These are phyloP conservation scores for Danielozyma ontarioensis DNA, from an alignment of 805 yeast species.

Conservation along the genomic window DNA sequence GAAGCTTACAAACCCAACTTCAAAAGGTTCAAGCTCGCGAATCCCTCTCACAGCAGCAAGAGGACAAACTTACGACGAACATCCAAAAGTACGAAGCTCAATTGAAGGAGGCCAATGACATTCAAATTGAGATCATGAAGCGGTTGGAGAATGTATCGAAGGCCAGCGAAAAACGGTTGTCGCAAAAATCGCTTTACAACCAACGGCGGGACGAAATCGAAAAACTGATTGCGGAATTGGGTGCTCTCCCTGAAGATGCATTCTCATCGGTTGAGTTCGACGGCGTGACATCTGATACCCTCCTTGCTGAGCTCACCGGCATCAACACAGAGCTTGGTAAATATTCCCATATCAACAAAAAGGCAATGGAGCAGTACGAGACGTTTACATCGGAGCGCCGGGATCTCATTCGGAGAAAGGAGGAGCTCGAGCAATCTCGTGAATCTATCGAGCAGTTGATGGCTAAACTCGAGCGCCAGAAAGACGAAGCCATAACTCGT, in stretches of 20 bases:
- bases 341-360: conserved; percentile 77
- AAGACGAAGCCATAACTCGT: conserved; percentile 73
- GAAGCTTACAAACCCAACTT: conserved; percentile 18
- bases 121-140: conserved; percentile 49
- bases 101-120: conserved; percentile 48
- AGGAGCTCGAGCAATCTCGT: conserved; percentile 65
- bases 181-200: conserved; percentile 54
- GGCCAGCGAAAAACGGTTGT: conserved; percentile 56
- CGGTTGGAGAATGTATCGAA: conserved; percentile 60
- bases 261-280: conserved; percentile 38
- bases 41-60: conserved; percentile 18
- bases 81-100: conserved; percentile 31
- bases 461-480: conserved; percentile 63
- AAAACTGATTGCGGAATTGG: conserved; percentile 71
- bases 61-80: conserved; percentile 23
- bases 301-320: conserved; percentile 48
- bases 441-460: conserved; percentile 71
- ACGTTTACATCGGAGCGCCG: conserved; percentile 70
- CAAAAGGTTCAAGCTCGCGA: conserved; percentile 23
- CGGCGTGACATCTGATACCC: conserved; percentile 42
- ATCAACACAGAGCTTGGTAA: conserved; percentile 55
- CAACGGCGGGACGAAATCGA: conserved; percentile 68
- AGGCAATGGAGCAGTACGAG: conserved; percentile 79
- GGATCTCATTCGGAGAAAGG: conserved; percentile 57
- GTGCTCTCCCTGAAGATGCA: conserved; percentile 87